Evolutionary conservation across 108 stramenopile genomes (phyloP), one percentile per base, ranked within the genome.

Genomic region (Chaetoceros muelleri): DNA sequence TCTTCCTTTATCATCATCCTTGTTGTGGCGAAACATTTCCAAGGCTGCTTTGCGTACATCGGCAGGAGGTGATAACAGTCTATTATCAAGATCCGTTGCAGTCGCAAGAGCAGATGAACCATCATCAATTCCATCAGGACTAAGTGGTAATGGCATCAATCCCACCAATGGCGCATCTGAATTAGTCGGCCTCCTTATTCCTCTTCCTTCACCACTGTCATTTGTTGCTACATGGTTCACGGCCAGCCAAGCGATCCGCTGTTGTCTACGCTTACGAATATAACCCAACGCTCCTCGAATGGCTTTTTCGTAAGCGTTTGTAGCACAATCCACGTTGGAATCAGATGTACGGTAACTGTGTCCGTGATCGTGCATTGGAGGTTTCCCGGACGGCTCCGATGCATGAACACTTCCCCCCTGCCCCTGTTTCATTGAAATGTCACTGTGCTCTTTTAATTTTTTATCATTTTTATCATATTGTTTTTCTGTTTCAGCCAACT

Each of bases 241-340:
- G 13, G 5, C 13, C 13, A 13, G 13, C 34, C 5, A 10, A 13
- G 34, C 34, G 13, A 40, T 13, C 8, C 34, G 34, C 34, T 40
- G 8, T 10, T 40, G 31, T 46, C 65, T 53, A 67, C 73, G 73
- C 24, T 64, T 64, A 17, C 73, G 61, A 26, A 79, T 30, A 19
- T 73, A 48, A 50, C 62, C 57, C 40, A 79, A 55, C 8, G 78
- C 78, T 49, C 67, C 72, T 47, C 60, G 58, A 40, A 79, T 68
- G 18, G 78, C 69, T 55, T 71, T 69, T 44, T 79, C 78, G 48
- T 79, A 79, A 2, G 72, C 66, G 64, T 78, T 78, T 40, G 34
- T 40, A 40, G 8, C 13, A 40, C 13, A 10, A 40, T 40, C 13
- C 34, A 40, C 34, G 13, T 40, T 13, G 34, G n/a, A n/a, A n/a